Conservation (phyloP, 805 yeast genomes). For the Cyberlindnera misumaiensis region DNA sequence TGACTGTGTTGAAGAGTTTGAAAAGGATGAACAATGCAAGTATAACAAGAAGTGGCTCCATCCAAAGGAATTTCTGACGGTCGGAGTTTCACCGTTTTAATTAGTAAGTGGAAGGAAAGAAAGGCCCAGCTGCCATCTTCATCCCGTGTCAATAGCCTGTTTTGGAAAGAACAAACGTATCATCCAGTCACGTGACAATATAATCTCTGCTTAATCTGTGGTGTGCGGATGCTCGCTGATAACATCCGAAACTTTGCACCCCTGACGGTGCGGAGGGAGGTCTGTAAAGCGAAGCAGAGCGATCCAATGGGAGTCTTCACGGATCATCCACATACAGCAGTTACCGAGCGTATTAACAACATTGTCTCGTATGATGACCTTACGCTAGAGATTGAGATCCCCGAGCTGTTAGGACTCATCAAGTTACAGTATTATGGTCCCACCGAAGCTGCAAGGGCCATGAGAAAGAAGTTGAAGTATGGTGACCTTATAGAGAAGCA, state of each 20-base stretch:
- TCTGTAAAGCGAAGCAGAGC: neutral
- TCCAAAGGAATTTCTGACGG: too few relatives aligned
- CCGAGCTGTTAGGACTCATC: constrained; percentile 28
- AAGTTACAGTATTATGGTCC: constrained; percentile 33
- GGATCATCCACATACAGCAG: constrained; percentile 63
- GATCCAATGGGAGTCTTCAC: constrained; percentile 43
- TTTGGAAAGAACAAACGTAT: too few relatives aligned
- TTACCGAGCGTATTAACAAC: constrained; percentile 57
- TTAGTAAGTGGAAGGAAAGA: too few relatives aligned
- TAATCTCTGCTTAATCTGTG: too few relatives aligned
- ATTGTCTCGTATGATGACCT: constrained; percentile 29
- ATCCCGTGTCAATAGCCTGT: too few relatives aligned
- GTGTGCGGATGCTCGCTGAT: too few relatives aligned
- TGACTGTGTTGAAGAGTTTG: constrained; percentile 1
- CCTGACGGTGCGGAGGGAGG: neutral
- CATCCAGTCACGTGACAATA: too few relatives aligned
- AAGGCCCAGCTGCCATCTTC: too few relatives aligned
- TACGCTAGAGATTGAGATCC: constrained; percentile 30
- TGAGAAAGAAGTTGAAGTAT: constrained; percentile 83
- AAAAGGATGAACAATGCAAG: constrained; percentile 1
- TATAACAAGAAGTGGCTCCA: neutral
- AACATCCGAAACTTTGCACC: too few relatives aligned
- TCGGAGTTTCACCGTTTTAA: too few relatives aligned
- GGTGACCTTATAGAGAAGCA: constrained; percentile 62
- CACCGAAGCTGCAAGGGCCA: constrained; percentile 82